Conservation (phyloP, 345 rosid species). For the Carallia pectinifolia region DNA sequence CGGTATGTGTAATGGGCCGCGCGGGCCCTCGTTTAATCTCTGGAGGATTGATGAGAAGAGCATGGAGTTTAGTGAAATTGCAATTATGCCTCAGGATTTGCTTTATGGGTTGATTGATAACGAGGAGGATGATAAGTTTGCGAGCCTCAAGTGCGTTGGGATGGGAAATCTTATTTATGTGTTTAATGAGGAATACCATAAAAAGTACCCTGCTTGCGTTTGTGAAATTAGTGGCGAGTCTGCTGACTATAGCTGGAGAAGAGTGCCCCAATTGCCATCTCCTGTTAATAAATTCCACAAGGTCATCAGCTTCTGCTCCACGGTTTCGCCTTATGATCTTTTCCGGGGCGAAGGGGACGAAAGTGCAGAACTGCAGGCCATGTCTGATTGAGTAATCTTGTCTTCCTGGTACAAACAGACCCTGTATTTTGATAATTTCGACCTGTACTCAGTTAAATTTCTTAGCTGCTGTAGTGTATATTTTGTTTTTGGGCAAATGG, state of each 20-base stretch:
- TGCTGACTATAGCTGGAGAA: conserved; percentile 61
- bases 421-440: not conserved
- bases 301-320: conserved; percentile 74
- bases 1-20: conserved; percentile 50
- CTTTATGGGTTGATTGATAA: conserved; percentile 57
- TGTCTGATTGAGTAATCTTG: conserved; percentile 5
- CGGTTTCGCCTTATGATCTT: conserved; percentile 43
- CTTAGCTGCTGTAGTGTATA: not conserved
- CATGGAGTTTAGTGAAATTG: conserved; percentile 71
- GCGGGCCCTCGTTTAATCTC: conserved; percentile 58
- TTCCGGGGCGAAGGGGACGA: conserved; percentile 35
- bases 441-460: not conserved
- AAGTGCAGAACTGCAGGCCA: conserved; percentile 12
- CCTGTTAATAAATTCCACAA: conserved; percentile 86
- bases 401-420: conserved; percentile 8
- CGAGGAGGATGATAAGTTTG: conserved; percentile 69
- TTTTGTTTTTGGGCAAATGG: not conserved
- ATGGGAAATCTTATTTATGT: conserved; percentile 69
- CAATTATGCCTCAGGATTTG: conserved; percentile 63
- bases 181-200: conserved; percentile 73
- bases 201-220: conserved; percentile 81
- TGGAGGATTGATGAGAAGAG: conserved; percentile 58
- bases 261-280: conserved; percentile 63
- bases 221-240: conserved; percentile 51
- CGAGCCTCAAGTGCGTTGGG: conserved; percentile 83